Evolutionary conservation across 2,329 filamentous ascomycete genomes (phyloP).

Genomic region (Hypocrella siamensis): DNA sequence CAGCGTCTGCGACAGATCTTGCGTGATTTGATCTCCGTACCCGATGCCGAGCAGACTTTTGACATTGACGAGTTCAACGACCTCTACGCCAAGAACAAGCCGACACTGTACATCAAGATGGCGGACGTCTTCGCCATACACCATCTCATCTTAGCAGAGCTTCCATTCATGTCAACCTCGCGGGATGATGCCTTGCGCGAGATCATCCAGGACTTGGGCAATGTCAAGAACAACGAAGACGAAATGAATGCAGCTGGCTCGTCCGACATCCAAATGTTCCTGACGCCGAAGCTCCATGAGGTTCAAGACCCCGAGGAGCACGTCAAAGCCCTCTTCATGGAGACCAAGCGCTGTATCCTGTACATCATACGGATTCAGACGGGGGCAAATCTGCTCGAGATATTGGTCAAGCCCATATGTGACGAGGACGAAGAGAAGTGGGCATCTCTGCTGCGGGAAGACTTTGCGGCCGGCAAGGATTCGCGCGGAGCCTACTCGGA

Average conservation of each 20-base stretch:
- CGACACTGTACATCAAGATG: slow-evolving; percentile 98
- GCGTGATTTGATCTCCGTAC: slow-evolving; percentile 63
- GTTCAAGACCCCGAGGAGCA: slow-evolving; percentile 86
- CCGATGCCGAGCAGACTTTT: slow-evolving; percentile 79
- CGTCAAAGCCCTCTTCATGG: slow-evolving; percentile 87
- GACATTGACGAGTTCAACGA: slow-evolving; percentile 99
- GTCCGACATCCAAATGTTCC: slow-evolving; percentile 77
- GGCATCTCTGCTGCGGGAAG: slow-evolving; percentile 66
- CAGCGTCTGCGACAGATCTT: slow-evolving; percentile 64
- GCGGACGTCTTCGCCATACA: slow-evolving; percentile 94
- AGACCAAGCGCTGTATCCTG: slow-evolving; percentile 90
- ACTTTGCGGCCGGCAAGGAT: slow-evolving; percentile 51
- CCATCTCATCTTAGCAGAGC: slow-evolving; percentile 66
- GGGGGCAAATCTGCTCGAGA: slow-evolving; percentile 82
- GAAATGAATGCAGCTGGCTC: slow-evolving; percentile 80
- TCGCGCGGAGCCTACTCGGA: slow-evolving; percentile 82
- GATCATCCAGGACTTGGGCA: slow-evolving; percentile 84
- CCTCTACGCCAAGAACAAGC: slow-evolving; percentile 88
- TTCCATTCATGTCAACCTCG: slow-evolving; percentile 59
- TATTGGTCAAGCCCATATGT: slow-evolving; percentile 78
- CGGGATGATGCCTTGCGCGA: slow-evolving; percentile 82
- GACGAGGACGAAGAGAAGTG: slow-evolving; percentile 83
- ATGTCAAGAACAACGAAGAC: slow-evolving; percentile 88
- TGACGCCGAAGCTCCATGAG: slow-evolving; percentile 80
- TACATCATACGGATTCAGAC: slow-evolving; percentile 97